Percentiles rank a stretch among this genome's conserved stretches.
Conservation (phyloP, 2,329 filamentous ascomycete genomes). For the Aspergillus sp. region DNA sequence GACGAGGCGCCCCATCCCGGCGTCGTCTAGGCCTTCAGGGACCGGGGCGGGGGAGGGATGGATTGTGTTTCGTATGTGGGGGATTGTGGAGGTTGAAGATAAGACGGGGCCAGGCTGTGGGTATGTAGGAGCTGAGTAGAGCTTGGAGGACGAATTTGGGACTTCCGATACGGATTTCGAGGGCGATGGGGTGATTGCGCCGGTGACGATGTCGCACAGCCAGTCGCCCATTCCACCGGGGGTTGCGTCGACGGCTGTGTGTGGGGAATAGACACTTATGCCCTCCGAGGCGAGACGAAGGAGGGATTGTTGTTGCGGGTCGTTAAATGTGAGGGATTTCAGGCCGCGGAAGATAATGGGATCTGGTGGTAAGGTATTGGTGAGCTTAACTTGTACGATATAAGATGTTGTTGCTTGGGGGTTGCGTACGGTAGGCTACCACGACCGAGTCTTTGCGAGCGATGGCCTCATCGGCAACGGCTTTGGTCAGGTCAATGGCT, state of each 20-base stretch:
- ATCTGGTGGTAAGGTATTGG: constrained; percentile 53
- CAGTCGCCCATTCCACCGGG: constrained; percentile 86
- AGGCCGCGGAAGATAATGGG: constrained; percentile 94
- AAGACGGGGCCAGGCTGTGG: constrained; percentile 30
- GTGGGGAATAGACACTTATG: constrained; percentile 92
- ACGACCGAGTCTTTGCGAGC: constrained; percentile 72
- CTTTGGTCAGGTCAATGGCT: constrained; percentile 86
- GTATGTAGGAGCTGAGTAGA: constrained; percentile 44
- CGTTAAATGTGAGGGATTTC: constrained; percentile 79
- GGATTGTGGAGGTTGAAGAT: constrained; percentile 31
- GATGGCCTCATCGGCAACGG: constrained; percentile 89
- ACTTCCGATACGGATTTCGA: constrained; percentile 7
- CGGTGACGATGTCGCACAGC: constrained; percentile 82
- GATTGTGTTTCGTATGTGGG: constrained; percentile 56
- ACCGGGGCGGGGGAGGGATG: constrained; percentile 44
- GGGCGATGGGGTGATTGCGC: constrained; percentile 30
- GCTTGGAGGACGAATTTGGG: constrained; percentile 23
- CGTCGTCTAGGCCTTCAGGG: constrained; percentile 46
- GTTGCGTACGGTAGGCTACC: constrained; percentile 76
- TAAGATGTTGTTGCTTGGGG: neutral
- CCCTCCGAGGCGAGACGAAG: constrained; percentile 79
- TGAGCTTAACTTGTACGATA: constrained; percentile 1
- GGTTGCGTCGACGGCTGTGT: constrained; percentile 90
- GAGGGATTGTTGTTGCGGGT: constrained; percentile 84
- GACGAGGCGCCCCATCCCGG: constrained; percentile 63